Evolutionary conservation across 2,329 filamentous ascomycete genomes (phyloP).

Genomic region (Cercospora nicotianae): DNA sequence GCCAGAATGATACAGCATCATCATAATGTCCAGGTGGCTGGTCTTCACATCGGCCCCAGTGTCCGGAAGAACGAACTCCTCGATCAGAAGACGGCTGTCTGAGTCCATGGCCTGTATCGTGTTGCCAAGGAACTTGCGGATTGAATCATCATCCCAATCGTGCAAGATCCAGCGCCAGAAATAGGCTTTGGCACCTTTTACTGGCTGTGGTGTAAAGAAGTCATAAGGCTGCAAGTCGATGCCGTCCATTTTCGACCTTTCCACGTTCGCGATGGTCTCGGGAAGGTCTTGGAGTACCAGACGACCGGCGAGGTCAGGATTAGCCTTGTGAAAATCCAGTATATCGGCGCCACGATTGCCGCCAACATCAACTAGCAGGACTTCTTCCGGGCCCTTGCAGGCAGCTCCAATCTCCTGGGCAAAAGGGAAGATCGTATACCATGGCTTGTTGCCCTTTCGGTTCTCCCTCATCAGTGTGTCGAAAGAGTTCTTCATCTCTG

Average conservation of each 20-base stretch:
- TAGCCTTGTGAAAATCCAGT: constrained; percentile 18
- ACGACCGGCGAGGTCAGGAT: constrained; percentile 22
- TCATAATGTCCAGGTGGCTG: constrained; percentile 19
- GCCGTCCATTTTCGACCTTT: constrained; percentile 16
- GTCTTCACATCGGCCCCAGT: constrained; percentile 15
- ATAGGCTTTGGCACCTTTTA: constrained; percentile 33
- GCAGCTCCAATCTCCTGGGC: constrained; percentile 9
- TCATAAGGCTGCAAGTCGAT: constrained; percentile 27
- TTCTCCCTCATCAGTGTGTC: constrained; percentile 17
- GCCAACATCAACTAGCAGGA: constrained; percentile 33
- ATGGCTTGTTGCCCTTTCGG: constrained; percentile 12
- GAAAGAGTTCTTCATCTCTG: constrained; percentile 16
- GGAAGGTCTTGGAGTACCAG: constrained; percentile 35
- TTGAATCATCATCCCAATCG: constrained; percentile 32
- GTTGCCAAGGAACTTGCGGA: constrained; percentile 25
- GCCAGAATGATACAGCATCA: constrained; percentile 18
- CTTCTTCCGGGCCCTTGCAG: constrained; percentile 16
- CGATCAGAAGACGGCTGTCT: constrained; percentile 30
- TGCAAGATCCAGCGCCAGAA: constrained; percentile 31
- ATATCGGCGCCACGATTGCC: constrained; percentile 32
- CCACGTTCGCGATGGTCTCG: constrained; percentile 26
- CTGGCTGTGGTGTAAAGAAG: constrained; percentile 33
- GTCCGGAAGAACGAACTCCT: constrained; percentile 28
- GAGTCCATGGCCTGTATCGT: constrained; percentile 25
- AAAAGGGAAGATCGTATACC: constrained; percentile 16